These are phyloP conservation scores for Populus hybrid DNA, from an alignment of 441 rosid genomes.

Conservation along the genomic window DNA sequence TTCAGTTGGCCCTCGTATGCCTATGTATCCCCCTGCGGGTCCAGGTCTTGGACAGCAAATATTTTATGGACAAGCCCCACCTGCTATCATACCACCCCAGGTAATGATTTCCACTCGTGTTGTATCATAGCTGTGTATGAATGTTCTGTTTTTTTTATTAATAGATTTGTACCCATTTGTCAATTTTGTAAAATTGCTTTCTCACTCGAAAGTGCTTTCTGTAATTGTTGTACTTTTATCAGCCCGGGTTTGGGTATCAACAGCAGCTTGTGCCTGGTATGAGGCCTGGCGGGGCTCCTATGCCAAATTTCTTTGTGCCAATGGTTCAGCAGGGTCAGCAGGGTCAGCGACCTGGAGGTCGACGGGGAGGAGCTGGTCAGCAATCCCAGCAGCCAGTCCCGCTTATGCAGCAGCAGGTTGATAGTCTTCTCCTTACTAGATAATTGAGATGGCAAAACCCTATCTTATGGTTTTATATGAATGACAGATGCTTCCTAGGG, in stretches of 20 bases:
- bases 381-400: constrained; percentile 67
- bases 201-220: background rate
- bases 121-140: background rate
- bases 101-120: constrained; percentile 21
- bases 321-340: constrained; percentile 70
- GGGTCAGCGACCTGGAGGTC: constrained; percentile 64
- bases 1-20: constrained; percentile 56
- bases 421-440: background rate
- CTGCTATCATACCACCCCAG: constrained; percentile 67
- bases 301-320: constrained; percentile 71
- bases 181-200: background rate
- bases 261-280: constrained; percentile 78
- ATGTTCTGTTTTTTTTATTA: background rate
- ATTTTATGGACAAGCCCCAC: constrained; percentile 80
- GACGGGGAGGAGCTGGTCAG: constrained; percentile 56
- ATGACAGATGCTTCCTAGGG: constrained; percentile 68
- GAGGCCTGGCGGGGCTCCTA: constrained; percentile 67
- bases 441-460: background rate
- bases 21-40: constrained; percentile 65
- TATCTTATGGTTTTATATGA: background rate
- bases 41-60: constrained; percentile 74
- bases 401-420: constrained; percentile 68
- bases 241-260: constrained; percentile 74
- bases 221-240: background rate
- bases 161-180: background rate